Base-by-base conservation (phyloP, 2,329 filamentous ascomycete genomes). In the Aplosporella prunicola region DNA sequence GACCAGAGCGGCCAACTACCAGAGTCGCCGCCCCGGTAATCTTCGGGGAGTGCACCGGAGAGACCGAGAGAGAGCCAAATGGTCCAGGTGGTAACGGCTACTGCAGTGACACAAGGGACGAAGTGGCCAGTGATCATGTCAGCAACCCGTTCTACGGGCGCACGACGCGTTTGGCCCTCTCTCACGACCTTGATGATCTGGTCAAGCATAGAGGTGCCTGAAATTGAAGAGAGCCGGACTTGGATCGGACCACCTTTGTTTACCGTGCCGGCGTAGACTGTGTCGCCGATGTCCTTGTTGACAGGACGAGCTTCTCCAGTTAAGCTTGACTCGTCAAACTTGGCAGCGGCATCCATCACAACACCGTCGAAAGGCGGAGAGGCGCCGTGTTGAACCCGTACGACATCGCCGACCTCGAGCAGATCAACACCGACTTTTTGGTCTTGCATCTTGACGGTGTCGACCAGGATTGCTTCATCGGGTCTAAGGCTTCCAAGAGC, bases 301-400 rank as follows among this genome's bases (percentile, higher is more conserved):
- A 87, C 73, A 1, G 72, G 72, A 5, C 72, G 70, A 10, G 82
- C 82, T 59, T 88, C 82, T 35, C 82, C 82, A 2, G 89, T 95
- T 43, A 96, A 67, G 44, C 86, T 93, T 9, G 86, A 88, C 57
- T 96, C 89, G 52, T 95, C 86, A 51, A 95, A 94, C 33, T 67
- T 57, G 71, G 76, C 69, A 3, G 75, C 78, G 2, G 61, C 59
- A 15, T 62, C 53, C 9, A 70, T 48, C 14, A 93, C 51, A 4
- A 61, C 54, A 6, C 88, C 88, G 53, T 95, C 89, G 5, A 81
- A 85, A 1, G 89, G 83, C 0, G 89, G 89, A 1, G 87, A 93
- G 2, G 76, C 72, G 2, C 89, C 89, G 42, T 88, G 77, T 2
- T 78, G 74, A 2, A 96, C 73, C 35, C 78, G 75, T 28, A 95